Percentiles rank a stretch among this genome's conserved stretches.
Conservation (phyloP, 1,284 basidiomycete genomes). For the Cystobasidium sp. region DNA sequence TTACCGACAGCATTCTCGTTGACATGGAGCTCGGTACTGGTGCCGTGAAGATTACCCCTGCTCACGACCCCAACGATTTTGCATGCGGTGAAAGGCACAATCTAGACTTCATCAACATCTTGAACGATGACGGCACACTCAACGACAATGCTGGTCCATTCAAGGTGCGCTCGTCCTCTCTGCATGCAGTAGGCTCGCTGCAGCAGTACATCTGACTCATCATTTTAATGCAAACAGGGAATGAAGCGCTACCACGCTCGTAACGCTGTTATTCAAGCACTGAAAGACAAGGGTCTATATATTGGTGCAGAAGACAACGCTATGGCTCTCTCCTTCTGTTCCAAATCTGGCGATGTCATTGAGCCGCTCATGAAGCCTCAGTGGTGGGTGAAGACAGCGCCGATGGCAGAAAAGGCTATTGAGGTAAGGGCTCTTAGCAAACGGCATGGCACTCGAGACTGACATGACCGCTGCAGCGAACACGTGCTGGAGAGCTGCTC, state of each 20-base stretch:
- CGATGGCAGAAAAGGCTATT: conserved; percentile 86
- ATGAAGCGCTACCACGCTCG: conserved; percentile 97
- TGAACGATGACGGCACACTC: conserved; percentile 97
- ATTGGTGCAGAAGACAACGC: conserved; percentile 93
- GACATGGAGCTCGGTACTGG: conserved; percentile 98
- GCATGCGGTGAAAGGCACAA: conserved; percentile 88
- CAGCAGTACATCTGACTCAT: background rate
- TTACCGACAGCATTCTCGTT: conserved; percentile 81
- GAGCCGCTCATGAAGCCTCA: conserved; percentile 97
- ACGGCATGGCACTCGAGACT: conserved; percentile 27
- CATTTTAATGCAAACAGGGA: conserved; percentile 62
- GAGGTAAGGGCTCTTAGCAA: conserved; percentile 62
- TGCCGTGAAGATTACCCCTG: conserved; percentile 99
- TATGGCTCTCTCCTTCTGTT: conserved; percentile 93
- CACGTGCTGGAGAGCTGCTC: conserved; percentile 77
- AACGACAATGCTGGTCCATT: conserved; percentile 89
- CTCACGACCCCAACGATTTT: conserved; percentile 97
- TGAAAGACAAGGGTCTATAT: conserved; percentile 85
- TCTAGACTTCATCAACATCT: conserved; percentile 90
- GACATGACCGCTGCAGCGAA: conserved; percentile 65
- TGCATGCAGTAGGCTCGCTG: background rate
- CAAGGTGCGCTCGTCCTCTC: conserved; percentile 61
- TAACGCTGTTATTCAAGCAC: conserved; percentile 77
- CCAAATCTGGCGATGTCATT: conserved; percentile 94
- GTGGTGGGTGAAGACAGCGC: conserved; percentile 98